A percentile compares a stretch with the other conserved stretches of the same genome.
Evolutionary conservation across 208 protist species (phyloP).

Genomic region (Leishmania arabica): DNA sequence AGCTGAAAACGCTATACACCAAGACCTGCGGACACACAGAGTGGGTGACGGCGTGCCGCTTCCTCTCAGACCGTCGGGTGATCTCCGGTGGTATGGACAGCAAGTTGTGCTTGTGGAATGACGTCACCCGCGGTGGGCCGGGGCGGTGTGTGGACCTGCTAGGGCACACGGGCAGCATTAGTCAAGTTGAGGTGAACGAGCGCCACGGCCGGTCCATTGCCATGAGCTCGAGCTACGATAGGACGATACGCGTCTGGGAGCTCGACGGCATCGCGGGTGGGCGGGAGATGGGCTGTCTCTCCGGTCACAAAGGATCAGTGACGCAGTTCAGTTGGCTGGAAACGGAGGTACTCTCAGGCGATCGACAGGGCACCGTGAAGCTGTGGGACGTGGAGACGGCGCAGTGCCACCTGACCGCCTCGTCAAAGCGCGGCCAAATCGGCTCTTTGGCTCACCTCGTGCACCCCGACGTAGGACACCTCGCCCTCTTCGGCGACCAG

Average conservation of each 20-base stretch:
- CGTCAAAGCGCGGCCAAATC: slow-evolving; percentile 73
- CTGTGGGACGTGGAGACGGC: slow-evolving; percentile 79
- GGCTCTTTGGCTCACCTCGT: slow-evolving; percentile 57
- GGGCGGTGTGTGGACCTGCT: slow-evolving; percentile 80
- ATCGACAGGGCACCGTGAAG: slow-evolving; percentile 72
- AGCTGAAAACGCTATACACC: slow-evolving; percentile 73
- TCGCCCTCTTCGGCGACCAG: slow-evolving; percentile 76
- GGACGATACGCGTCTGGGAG: slow-evolving; percentile 82
- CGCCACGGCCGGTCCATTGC: slow-evolving; percentile 31
- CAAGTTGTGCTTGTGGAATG: slow-evolving; percentile 90
- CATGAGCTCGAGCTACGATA: slow-evolving; percentile 86
- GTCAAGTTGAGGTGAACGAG: slow-evolving; percentile 72
- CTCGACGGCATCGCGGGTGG: slow-evolving; percentile 35
- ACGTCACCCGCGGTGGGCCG: slow-evolving; percentile 29
- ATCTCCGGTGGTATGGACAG: slow-evolving; percentile 91
- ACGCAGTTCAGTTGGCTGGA: slow-evolving; percentile 79
- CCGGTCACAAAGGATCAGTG: slow-evolving; percentile 77
- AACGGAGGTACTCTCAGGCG: slow-evolving; percentile 69
- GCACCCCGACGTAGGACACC: slow-evolving; percentile 30
- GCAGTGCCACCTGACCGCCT: slow-evolving; percentile 44
- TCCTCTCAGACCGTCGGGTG: slow-evolving; percentile 64
- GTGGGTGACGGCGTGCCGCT: slow-evolving; percentile 88
- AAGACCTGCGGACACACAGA: slow-evolving; percentile 84
- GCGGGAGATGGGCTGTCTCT: slow-evolving; percentile 51
- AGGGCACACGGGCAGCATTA: slow-evolving; percentile 82